Conservation (phyloP, 1,284 basidiomycete species). For the Athelia psychrophila region DNA sequence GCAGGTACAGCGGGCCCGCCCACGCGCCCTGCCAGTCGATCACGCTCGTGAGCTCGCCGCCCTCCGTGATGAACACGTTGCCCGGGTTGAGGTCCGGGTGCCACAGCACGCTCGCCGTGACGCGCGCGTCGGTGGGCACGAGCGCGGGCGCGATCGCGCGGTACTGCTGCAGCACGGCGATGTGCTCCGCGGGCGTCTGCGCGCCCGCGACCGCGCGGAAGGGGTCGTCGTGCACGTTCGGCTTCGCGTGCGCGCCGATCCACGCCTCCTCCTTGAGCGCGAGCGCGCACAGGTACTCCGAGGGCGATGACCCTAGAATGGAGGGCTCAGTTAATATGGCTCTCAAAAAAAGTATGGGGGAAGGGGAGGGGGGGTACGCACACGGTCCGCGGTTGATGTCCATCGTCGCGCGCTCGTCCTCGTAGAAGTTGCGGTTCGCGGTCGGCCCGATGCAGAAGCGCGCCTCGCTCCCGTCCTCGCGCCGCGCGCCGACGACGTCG, state of each 20-base stretch:
- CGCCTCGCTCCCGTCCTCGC: conserved; percentile 6
- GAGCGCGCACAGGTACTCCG: conserved; percentile 12
- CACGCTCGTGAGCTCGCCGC: conserved; percentile 16
- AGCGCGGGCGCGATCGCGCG: conserved; percentile 18
- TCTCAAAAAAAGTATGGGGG: conserved; percentile 1
- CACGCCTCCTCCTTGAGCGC: conserved; percentile 13
- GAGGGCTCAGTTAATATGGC: too few species aligned
- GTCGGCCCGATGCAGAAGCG: conserved; percentile 29
- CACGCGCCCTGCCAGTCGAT: conserved; percentile 29
- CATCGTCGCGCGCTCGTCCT: conserved; percentile 18
- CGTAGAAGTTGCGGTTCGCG: conserved; percentile 21
- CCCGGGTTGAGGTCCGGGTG: conserved; percentile 26
- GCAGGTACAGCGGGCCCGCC: conserved; percentile 14
- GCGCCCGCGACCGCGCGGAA: conserved; percentile 12
- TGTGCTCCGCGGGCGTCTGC: conserved; percentile 14
- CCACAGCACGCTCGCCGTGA: conserved; percentile 22
- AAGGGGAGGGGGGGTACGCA: conserved; percentile 13
- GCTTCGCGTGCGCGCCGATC: conserved; percentile 11
- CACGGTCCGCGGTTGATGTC: conserved; percentile 22
- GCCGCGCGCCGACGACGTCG: too few species aligned
- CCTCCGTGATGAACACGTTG: conserved; percentile 26
- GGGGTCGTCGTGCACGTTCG: conserved; percentile 15
- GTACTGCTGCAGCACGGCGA: conserved; percentile 17
- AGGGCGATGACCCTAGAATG: conserved; percentile 13
- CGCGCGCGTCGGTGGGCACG: conserved; percentile 13